phyloP scores from a whole-genome alignment of 805 yeast genomes.

The Candida michaelii region DNA sequence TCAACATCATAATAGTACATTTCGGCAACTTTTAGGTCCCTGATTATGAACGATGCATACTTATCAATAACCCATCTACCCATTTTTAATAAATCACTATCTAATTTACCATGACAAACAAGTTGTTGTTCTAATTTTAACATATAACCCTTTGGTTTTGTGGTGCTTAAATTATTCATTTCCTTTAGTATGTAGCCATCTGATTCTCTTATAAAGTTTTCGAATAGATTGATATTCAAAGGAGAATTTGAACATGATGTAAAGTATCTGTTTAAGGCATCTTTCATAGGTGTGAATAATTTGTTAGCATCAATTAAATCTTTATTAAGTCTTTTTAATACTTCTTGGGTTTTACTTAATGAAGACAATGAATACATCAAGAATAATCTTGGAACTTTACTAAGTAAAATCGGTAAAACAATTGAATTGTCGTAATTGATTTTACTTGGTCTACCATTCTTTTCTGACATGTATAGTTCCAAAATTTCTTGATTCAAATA shows the following conservation, averaged over 20 bases:
- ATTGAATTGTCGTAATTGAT: slow-evolving; percentile 38
- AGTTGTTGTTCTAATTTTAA: slow-evolving; percentile 60
- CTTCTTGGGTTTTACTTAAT: slow-evolving; percentile 60
- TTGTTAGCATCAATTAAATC: slow-evolving; percentile 43
- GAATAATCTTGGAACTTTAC: slow-evolving; percentile 69
- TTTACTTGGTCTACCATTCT: slow-evolving; percentile 18
- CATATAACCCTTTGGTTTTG: slow-evolving; percentile 28
- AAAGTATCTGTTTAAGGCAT: slow-evolving; percentile 51
- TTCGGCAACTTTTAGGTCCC: slow-evolving; percentile 50
- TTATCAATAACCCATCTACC: slow-evolving; percentile 46
- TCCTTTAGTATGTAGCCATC: slow-evolving; percentile 41
- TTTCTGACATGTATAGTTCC: slow-evolving; percentile 36
- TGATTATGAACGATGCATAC: slow-evolving; percentile 42
- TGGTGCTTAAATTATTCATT: slow-evolving; percentile 18
- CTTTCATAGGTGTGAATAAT: slow-evolving; percentile 49
- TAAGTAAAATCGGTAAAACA: slow-evolving; percentile 58
- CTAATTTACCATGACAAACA: slow-evolving; percentile 60
- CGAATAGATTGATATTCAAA: slow-evolving; percentile 55
- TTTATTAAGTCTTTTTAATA: slow-evolving; percentile 55
- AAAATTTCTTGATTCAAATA: slow-evolving; percentile 72
- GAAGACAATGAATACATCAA: slow-evolving; percentile 66
- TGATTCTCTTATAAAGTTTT: slow-evolving; percentile 59
- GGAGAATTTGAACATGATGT: slow-evolving; percentile 52
- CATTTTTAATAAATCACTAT: slow-evolving; percentile 42
- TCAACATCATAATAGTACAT: slow-evolving; percentile 63